Evolutionary conservation across 306 rosid genomes (phyloP), one percentile per base, ranked within the genome.

Genomic region (Casuarina cunninghamiana): DNA sequence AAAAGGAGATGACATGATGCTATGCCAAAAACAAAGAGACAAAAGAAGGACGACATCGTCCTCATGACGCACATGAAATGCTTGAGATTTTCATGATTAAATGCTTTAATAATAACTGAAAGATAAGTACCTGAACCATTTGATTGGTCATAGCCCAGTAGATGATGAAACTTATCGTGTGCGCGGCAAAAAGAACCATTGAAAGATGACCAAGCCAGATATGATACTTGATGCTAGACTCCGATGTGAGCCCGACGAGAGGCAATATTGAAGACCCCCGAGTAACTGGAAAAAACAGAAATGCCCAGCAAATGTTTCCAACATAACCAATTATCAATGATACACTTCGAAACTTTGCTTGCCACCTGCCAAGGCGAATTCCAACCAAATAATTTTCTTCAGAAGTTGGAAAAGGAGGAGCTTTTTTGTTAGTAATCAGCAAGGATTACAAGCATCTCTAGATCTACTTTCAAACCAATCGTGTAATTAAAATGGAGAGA

Each of bases 261-360:
- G 91, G 90, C 76, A 91, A 55, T 73, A 91, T 72, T 2, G 97
- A 87, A 74, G 97, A 91, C 13, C 87, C 87, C 83, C 92, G 80
- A 49, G 92, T 83, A 1, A 91, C 87, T 0, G 97, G 97, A 73
- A 91, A 91, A 83, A 92, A 92, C n/a, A 92, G 83, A 79, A 92
- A 90, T 43, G 97, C 93, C 91, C 88, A 87, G 55, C 96, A 89
- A 79, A 75, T 86, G 76, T 89, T 87, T 77, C 97, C 96, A 44
- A 86, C 83, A 72, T 88, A 90, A 0, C 93, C 96, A 43, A 89
- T 69, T 83, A 93, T 84, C 83, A 86, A 15, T 1, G 97, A 84
- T 19, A 92, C 93, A 65, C 91, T 92, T 41, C 90, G 71, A 42
- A 92, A 86, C 83, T 87, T 92, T 15, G 88, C 86, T 87, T 90